Evolutionary conservation across 1,139 yeast species (phyloP).

Genomic region (Kodamaea plutei): DNA sequence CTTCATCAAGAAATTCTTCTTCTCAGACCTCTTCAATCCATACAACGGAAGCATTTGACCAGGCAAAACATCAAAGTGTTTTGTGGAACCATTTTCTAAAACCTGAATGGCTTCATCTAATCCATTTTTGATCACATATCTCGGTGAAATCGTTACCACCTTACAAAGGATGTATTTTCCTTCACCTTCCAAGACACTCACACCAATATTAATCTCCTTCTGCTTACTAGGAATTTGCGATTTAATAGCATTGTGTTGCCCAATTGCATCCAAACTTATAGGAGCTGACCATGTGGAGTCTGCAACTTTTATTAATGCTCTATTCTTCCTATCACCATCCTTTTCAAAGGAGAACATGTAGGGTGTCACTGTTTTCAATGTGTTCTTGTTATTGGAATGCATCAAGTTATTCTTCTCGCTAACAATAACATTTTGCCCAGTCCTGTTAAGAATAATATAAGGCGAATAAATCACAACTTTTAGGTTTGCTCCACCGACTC

Average conservation of each 20-base stretch:
- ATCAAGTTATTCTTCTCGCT: constrained; percentile 56
- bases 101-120: constrained; percentile 54
- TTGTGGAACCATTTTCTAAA: constrained; percentile 66
- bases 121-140: constrained; percentile 70
- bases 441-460: constrained; percentile 75
- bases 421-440: constrained; percentile 63
- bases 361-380: constrained; percentile 41
- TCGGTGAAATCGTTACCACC: constrained; percentile 75
- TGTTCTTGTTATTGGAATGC: constrained; percentile 25
- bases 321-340: constrained; percentile 53
- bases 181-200: constrained; percentile 76
- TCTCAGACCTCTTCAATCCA: constrained; percentile 45
- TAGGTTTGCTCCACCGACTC: constrained; percentile 47
- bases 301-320: constrained; percentile 66
- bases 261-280: constrained; percentile 85
- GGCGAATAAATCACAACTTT: constrained; percentile 77
- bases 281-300: constrained; percentile 77
- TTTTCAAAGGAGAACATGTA: constrained; percentile 81
- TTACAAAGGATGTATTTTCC: constrained; percentile 79
- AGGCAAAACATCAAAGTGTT: constrained; percentile 41
- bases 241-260: constrained; percentile 67
- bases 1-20: constrained; percentile 56
- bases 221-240: constrained; percentile 57
- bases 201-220: constrained; percentile 71
- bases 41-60: constrained; percentile 61